These are phyloP conservation scores for Carex arenaria DNA, from an alignment of 202 grass and related monocot species.

Conservation along the genomic window DNA sequence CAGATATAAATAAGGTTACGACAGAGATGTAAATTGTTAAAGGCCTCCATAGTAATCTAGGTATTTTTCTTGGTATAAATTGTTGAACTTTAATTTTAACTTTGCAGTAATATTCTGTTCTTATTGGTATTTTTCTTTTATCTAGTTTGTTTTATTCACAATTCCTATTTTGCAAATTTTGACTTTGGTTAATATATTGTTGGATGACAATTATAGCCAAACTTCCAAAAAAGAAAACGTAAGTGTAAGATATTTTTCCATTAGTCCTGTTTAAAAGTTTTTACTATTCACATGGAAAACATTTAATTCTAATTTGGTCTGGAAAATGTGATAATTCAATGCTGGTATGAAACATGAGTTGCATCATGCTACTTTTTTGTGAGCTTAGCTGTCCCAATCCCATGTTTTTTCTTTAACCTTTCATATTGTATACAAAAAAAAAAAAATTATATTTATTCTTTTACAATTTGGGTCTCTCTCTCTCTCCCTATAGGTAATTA, in stretches of 20 bases:
- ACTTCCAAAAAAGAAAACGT: neutral
- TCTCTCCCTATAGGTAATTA: neutral
- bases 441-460: neutral
- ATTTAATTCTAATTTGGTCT: neutral
- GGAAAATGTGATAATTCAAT: neutral
- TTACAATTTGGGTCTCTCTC: neutral
- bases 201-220: neutral
- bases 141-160: neutral
- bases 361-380: neutral
- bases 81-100: no score
- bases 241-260: neutral
- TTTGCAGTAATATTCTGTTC: neutral
- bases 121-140: neutral
- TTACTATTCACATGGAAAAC: neutral
- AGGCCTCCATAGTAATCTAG: neutral
- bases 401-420: neutral
- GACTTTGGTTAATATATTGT: neutral
- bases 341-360: neutral
- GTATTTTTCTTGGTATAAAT: no score
- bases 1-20: neutral
- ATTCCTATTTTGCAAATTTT: neutral
- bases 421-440: neutral
- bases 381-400: neutral
- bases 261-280: neutral
- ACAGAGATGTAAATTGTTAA: slow-evolving; percentile 10